These are phyloP conservation scores for Candida boleticola DNA, from an alignment of 805 yeast species.

Conservation along the genomic window DNA sequence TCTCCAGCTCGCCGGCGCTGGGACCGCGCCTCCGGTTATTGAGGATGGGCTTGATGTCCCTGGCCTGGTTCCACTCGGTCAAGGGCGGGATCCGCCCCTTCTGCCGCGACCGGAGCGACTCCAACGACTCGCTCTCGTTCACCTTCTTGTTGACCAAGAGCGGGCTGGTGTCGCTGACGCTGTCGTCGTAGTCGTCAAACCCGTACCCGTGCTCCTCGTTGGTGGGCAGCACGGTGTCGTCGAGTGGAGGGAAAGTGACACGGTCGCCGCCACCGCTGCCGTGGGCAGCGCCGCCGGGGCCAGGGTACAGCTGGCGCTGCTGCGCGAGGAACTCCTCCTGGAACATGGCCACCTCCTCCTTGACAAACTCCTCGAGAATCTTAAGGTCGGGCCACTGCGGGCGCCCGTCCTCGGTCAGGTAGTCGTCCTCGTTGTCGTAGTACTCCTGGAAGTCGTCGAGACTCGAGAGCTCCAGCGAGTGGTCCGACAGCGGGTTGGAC, in stretches of 20 bases:
- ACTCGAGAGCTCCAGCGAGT: conserved; percentile 66
- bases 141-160: conserved; percentile 27
- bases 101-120: conserved; percentile 61
- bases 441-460: conserved; percentile 86
- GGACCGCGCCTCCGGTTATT: background rate
- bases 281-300: background rate
- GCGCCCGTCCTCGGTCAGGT: conserved; percentile 9
- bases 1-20: background rate
- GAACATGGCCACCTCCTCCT: conserved; percentile 53
- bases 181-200: conserved; percentile 1
- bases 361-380: conserved; percentile 73
- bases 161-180: conserved; percentile 23
- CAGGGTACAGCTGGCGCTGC: background rate
- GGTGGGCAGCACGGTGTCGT: conserved; percentile 19
- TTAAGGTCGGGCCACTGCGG: conserved; percentile 81
- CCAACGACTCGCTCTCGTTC: conserved; percentile 30
- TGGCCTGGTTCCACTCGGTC: background rate
- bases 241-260: conserved; percentile 10
- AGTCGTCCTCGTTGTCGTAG: conserved; percentile 25
- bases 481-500: conserved; percentile 65
- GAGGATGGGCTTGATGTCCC: background rate
- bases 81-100: conserved; percentile 25
- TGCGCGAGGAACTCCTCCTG: conserved; percentile 22
- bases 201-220: conserved; percentile 24
- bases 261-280: conserved; percentile 24